Evolutionary conservation across 1,139 yeast species (phyloP), one percentile per base, ranked within the genome.

Genomic region (Geotrichum aggregatum): DNA sequence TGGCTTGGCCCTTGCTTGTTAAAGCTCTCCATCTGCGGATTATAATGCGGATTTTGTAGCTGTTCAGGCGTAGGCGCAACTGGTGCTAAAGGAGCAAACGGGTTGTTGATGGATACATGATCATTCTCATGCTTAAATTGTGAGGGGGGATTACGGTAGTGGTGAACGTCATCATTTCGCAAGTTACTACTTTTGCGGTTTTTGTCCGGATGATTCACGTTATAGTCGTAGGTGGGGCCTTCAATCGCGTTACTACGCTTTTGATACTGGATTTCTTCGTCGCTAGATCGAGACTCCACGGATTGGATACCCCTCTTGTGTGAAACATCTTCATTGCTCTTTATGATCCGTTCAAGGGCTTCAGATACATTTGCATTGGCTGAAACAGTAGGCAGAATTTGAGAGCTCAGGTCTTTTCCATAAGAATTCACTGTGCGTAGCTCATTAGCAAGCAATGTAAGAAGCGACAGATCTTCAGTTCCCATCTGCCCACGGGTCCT

Each of bases 241-340:
- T 10, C 42, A 3, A 7, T 39, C 2, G 21, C 5, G 14, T 39
- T 30, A 10, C 6, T 14, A 7, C 28, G 42, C 30, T 39, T 22
- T 7, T 21, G 42, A 16, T 39, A 22, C 16, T 22, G 28, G 5
- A 39, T 13, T 3, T 39, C 52, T 24, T 49, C 49, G 34, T 40
- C 49, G 24, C 44, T 44, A 14, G 42, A 44, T 14, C 33, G 26
- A 14, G 35, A 22, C 31, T 39, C 52, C 5, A 49, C 42, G 10
- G 52, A 49, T 8, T 34, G 16, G 13, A 50, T 50, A 14, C 44
- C 43, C 7, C 53, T 39, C 33, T 50, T 50, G 43, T 50, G 45
- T 10, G 38, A 39, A 10, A 16, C 24, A 16, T 33, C 49, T 31
- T 24, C 41, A 24, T 14, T 16, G 16, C 11, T 21, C 31, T 21